phyloP scores from a whole-genome alignment of 441 rosid genomes.

The Manihot esculenta region DNA sequence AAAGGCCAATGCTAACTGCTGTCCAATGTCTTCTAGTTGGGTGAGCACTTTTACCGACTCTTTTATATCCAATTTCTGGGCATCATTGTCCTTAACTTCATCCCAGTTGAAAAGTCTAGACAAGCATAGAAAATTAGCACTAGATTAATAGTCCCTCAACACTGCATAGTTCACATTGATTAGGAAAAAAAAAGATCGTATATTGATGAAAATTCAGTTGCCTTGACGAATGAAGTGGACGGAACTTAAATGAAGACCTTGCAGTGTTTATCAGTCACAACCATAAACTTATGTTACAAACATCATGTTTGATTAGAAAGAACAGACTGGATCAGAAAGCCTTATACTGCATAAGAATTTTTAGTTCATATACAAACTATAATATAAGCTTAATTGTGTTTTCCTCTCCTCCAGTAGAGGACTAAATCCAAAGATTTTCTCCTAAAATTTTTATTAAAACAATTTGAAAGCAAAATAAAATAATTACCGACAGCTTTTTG shows the following conservation, averaged over 20 bases:
- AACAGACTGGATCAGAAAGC: not conserved
- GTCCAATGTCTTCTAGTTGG: constrained; percentile 63
- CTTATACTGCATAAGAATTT: not conserved
- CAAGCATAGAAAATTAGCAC: constrained; percentile 21
- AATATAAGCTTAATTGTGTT: not conserved
- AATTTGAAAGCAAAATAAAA: not conserved
- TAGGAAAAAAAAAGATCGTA: not conserved
- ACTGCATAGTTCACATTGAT: not conserved
- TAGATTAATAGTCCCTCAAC: not conserved
- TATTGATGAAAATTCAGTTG: not conserved
- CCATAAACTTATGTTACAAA: not conserved
- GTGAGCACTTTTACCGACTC: constrained; percentile 50
- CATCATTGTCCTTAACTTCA: constrained; percentile 35
- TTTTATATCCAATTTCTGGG: constrained; percentile 44
- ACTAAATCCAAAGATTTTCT: not conserved
- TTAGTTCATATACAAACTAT: not conserved
- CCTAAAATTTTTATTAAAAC: not conserved
- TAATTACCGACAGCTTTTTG: constrained; percentile 61
- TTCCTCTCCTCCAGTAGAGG: not conserved
- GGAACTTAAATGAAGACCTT: not conserved
- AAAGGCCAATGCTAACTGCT: constrained; percentile 72
- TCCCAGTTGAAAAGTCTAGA: constrained; percentile 77
- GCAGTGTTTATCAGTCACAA: not conserved
- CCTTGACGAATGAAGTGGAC: not conserved
- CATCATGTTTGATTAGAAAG: too few species aligned